Percentiles rank a stretch among this genome's conserved stretches.
phyloP scores from a whole-genome alignment of 2,329 filamentous ascomycete genomes.

The Ophiostoma quercus region DNA sequence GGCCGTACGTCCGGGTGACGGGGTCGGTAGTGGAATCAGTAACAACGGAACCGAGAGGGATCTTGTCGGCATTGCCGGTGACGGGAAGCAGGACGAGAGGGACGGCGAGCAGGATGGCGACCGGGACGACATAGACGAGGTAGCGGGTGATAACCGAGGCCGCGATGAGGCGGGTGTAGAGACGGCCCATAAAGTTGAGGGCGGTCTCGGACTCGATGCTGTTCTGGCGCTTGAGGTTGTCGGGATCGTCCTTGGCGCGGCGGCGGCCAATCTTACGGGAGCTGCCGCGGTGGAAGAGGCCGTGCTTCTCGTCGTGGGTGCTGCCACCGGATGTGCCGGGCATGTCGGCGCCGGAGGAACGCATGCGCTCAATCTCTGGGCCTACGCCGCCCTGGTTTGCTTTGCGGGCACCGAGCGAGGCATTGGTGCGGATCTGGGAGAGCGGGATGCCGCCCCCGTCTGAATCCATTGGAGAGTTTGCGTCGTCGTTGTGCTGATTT shows the following conservation, averaged over 20 bases:
- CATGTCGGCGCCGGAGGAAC: constrained; percentile 27
- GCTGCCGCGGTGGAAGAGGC: constrained; percentile 37
- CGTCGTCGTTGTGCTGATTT: constrained; percentile 20
- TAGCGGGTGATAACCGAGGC: constrained; percentile 62
- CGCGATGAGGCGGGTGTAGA: constrained; percentile 60
- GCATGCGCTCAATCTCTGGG: constrained; percentile 20
- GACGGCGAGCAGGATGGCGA: constrained; percentile 56
- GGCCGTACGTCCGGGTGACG: constrained; percentile 35
- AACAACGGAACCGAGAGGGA: constrained; percentile 32
- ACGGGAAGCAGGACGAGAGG: constrained; percentile 54
- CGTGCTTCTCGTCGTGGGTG: constrained; percentile 42
- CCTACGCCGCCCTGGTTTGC: constrained; percentile 35
- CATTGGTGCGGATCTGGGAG: constrained; percentile 50
- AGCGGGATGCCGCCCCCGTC: constrained; percentile 50
- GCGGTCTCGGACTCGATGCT: constrained; percentile 46
- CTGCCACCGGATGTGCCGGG: constrained; percentile 32
- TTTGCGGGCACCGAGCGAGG: constrained; percentile 45
- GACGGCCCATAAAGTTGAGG: constrained; percentile 59
- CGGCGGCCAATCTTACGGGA: constrained; percentile 43
- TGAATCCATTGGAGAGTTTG: constrained; percentile 29
- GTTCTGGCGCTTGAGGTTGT: constrained; percentile 37
- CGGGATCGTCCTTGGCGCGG: constrained; percentile 41
- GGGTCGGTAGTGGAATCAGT: constrained; percentile 23
- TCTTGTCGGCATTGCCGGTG: constrained; percentile 37
- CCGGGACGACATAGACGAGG: constrained; percentile 61